Evolutionary conservation across 768 basidiomycete genomes (phyloP), one percentile per base, ranked within the genome.

Genomic region (Nevesoporus exiguus): DNA sequence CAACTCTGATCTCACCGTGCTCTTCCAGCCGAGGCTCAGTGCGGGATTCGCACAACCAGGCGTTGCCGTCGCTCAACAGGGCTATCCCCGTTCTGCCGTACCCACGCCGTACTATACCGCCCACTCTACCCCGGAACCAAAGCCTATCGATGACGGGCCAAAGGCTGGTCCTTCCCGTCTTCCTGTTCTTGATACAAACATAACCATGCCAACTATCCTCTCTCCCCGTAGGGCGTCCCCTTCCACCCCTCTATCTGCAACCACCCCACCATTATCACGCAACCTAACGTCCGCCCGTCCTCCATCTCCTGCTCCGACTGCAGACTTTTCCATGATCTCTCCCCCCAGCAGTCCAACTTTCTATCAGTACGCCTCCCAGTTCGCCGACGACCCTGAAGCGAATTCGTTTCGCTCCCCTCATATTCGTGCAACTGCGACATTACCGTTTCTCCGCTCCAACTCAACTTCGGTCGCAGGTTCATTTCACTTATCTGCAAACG

Each of bases 301-400:
- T 5, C 66, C 76, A 22, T 80, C 79, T 17, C 79, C 78, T 17
- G 54, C 76, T 0, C 73, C 69, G 14, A 77, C 74, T 25, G 72
- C 74, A 17, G 78, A 80, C 52, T 80, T 74, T 49, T 79, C 77
- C 30, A 70, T 80, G 49, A 71, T 80, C 46, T 75, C 71, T 21
- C 75, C 74, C 51, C 76, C 75, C 17, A 73, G 66, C 42, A 67
- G 66, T 17, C 71, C 71, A 24, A 65, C 73, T 0, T 64, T 67
- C 17, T 61, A 70, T 29, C 70, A 73, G 42, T 66, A 67, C 39
- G 46, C 65, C n/a, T 70, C 71, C 40, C 64, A 62, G 25, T 65
- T 67, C 14, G 55, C 49, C 7, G 60, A 60, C 21, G 58, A 58
- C 25, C 37, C 51, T 10, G 59, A 61, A 11, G 33, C 42, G 14